Evolutionary conservation across 345 rosid species (phyloP), one percentile per base, ranked within the genome.

Genomic region (Boechera divaricarpa): DNA sequence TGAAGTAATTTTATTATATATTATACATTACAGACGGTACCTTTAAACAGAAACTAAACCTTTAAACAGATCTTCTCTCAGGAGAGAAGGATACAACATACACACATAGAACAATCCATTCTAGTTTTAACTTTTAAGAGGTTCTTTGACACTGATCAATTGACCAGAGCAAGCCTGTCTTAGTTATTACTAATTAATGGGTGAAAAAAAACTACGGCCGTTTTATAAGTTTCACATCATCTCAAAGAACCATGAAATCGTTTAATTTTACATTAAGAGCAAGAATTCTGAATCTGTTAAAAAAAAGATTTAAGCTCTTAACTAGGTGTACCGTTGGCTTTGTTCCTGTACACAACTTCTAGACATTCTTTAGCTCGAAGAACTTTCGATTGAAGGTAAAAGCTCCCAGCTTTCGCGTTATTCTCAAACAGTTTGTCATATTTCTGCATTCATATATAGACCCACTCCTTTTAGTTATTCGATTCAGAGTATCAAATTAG

Each of bases 351-450:
- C n/a, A 58, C 69, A 28, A 72, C 80, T 80, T 95, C 99, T 69
- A 92, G 73, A 81, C 97, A 89, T 81, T 95, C 97, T 72, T 95
- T 95, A 16, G 99, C 99, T 69, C 90, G 81, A 79, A 73, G 97
- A 81, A 89, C 97, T 88, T 95, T 95, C 8, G 99, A 92, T 71
- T 95, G 99, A 68, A 95, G 81, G 83, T 95, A 95, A 77, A 95
- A 92, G 84, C 96, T 92, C 16, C 98, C 97, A 0, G 81, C 89
- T 83, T 89, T 88, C 0, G 91, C 89, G 35, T 95, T 95, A 29
- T 74, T 87, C 83, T 90, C 96, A 35, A 95, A 95, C 58, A 95
- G 75, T 4, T 41, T 64, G 31, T 92, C 98, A 29, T 95, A 89
- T 77, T 86, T 89, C 99, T 95, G 87, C 77, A 77, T 8, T 59